Evolutionary conservation across 345 rosid species (phyloP), one percentile per base, ranked within the genome.

Genomic region (Acer saccharum): DNA sequence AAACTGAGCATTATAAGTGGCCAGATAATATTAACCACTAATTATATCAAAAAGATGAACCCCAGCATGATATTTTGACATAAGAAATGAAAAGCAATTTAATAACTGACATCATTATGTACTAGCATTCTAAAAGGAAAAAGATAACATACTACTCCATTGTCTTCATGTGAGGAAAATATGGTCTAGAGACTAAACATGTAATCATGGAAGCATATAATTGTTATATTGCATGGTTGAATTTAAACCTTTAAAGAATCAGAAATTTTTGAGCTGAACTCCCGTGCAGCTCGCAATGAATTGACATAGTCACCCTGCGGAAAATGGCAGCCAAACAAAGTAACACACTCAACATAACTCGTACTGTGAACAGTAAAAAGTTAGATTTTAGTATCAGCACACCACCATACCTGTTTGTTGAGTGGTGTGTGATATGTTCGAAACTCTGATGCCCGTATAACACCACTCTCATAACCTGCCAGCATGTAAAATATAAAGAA

Each of bases 341-440:
- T 3, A 35, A 14, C 18, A 20, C 18, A 57, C 41, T 69, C 9
- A 46, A 70, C 13, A 68, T 2, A 57, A 41, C 48, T 32, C 48
- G 13, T 46, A 50, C 66, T 20, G 7, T 18, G 43, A 54, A 75
- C 63, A 20, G 44, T 58, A 39, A 25, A 70, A 13, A 60, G 67
- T 43, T 68, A 76, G 16, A 43, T 63, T 35, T 10, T 50, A 71
- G 60, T 18, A 76, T 54, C 48, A 71, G 16, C 48, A 54, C 6
- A 71, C 60, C 55, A 60, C 23, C 84, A 27, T 84, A 92, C 98
- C 87, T 95, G 98, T 83, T 86, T 83, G 87, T 92, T 92, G 39
- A 95, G 94, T 60, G 99, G 99, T 25, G 90, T 93, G 74, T 92
- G 99, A 85, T 91, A 95, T 18, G 99, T 93, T 74, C 99, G 98